phyloP scores from a whole-genome alignment of 1,284 basidiomycete genomes.

The Spongiforma sp. region DNA sequence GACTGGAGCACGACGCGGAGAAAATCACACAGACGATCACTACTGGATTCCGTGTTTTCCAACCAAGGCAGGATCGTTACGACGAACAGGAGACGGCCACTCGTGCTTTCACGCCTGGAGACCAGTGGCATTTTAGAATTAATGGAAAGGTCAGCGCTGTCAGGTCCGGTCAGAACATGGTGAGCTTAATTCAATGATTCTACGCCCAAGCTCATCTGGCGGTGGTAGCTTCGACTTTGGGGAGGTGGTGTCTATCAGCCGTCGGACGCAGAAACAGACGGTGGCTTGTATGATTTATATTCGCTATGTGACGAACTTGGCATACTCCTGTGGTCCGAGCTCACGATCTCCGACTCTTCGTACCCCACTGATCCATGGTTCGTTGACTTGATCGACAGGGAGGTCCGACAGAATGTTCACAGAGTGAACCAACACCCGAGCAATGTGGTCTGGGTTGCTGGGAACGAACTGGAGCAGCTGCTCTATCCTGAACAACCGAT shows the following conservation, averaged over 20 bases:
- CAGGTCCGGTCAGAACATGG: no score
- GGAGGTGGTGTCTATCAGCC: constrained; percentile 61
- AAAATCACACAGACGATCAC: constrained; percentile 43
- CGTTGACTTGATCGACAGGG: constrained; percentile 42
- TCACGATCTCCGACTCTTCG: constrained; percentile 66
- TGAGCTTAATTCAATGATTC: neutral
- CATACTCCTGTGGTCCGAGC: constrained; percentile 65
- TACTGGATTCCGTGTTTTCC: constrained; percentile 64
- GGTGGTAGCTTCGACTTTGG: constrained; percentile 57
- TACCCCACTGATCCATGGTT: constrained; percentile 49
- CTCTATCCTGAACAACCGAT: constrained; percentile 7
- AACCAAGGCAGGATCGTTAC: constrained; percentile 55
- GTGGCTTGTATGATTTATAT: constrained; percentile 63
- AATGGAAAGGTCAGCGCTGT: no score
- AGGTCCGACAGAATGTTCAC: constrained; percentile 63
- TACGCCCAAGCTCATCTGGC: neutral
- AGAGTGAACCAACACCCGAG: constrained; percentile 27
- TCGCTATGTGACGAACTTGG: constrained; percentile 66
- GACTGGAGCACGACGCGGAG: neutral
- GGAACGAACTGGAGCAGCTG: constrained; percentile 63
- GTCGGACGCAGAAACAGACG: constrained; percentile 43
- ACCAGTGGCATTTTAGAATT: constrained; percentile 42
- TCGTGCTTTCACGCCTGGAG: constrained; percentile 59
- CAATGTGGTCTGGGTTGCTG: constrained; percentile 64
- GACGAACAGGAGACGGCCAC: constrained; percentile 46